Base-by-base conservation (phyloP, 768 basidiomycete genomes). In the Nidularia sp. region DNA sequence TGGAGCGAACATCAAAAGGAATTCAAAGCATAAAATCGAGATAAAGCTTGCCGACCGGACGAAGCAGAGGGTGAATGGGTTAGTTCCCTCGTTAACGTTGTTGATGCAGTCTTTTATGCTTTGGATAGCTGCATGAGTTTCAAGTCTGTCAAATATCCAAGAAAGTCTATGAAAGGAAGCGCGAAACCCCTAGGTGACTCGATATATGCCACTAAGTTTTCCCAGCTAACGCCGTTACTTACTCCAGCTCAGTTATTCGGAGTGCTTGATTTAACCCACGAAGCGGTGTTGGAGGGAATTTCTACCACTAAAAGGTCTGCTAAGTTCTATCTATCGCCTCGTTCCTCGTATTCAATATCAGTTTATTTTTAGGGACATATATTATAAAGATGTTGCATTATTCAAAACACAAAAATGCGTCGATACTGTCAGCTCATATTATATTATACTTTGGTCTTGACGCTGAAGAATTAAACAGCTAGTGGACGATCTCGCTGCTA, bases 401-500 rank as follows among this genome's bases (percentile, higher is more conserved):
- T 98, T 96, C 70, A 83, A 76, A 54, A 80, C 72, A 5, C 95
- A 98, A 64, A 67, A 70, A n/a, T 76, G 78, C 0, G 93, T 96
- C 1, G 90, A 98, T 66, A 75, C 75, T 54, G 94, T 91, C 56
- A 47, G 73, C 59, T 12, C 41, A 15, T 34, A 45, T 34, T 31
- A 8, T 44, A 25, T 34, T 13, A 34, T 15, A 41, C 42, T 31
- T 36, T 34, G 10, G 25, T 35, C 12, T 2, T 49, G 48, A 54
- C 33, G 25, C 42, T 36, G 45, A 34, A 49, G 47, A 34, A 47
- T 49, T 36, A n/a, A 41, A 44, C 34, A 96, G 93, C 74, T 97
- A 6, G 83, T 96, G 29, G 94, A 97, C 59, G 90, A 96, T 60
- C 69, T 98, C 10, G 90, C 93, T 1, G 92, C 93, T 0, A 92